Base-by-base conservation (phyloP, 2,329 filamentous ascomycete species). In the Trichoderma guizhouense region DNA sequence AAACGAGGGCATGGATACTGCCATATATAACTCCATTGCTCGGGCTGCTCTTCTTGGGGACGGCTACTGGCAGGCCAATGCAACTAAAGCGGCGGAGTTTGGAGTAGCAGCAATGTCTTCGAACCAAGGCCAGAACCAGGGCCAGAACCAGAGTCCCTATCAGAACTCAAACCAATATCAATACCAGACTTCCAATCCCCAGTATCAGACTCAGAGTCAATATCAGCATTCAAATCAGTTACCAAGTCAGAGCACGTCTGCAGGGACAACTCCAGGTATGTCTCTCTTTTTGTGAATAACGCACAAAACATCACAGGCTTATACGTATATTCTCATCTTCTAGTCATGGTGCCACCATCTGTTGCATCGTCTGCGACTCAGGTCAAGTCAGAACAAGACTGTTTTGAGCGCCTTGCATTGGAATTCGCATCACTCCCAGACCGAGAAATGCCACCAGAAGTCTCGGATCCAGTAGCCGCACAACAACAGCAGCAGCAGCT, bases 371-470 rank as follows among this genome's bases (percentile, higher is more conserved):
- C 66, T 32, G 43, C 67, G 9, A n/a, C 57, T n/a, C 57, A 53
- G 0, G 65, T 78, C 7, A 76, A 65, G 2, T 79, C 78, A 3
- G 78, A 79, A 61, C 71, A 75, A 8, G 79, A 79, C 8, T 80
- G 76, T 15, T 60, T 62, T 7, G 72, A 76, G 0, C 72, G 79
- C 2, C 66, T 80, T 0, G 72, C 75, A 3, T 71, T 74, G 24
- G 78, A 78, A 5, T 36, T 80, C 4, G 72, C 72, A 6, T 76
- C 77, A 2, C 62, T 80, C 3, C 77, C 76, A 7, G 78, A 79
- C 65, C 74, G 78, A 4, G 78, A 79, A 58, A 47, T 71, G 15
- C 58, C 72, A 24, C 43, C 63, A 12, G 39, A 47, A 26, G 66
- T 39, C 28, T 32, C 47, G 7, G 57, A 30, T 8, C 15, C 68